phyloP scores from a whole-genome alignment of 179 eudicot species.

The Gypsophila paniculata region DNA sequence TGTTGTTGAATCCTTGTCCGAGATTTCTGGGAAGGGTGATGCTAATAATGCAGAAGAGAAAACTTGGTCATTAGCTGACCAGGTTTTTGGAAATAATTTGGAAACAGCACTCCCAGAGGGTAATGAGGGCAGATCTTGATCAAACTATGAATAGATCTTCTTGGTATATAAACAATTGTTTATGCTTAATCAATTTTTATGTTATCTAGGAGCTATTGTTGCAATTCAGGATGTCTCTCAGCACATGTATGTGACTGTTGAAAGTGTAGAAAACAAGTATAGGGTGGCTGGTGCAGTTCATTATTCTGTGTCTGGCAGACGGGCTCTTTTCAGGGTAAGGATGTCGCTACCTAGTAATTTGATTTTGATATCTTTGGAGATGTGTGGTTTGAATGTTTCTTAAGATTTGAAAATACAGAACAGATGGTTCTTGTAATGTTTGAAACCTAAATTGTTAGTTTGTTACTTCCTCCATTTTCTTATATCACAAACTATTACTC shows the following conservation, averaged over 20 bases:
- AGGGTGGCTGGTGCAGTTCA: conserved; percentile 66
- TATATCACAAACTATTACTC: too few species aligned
- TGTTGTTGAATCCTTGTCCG: conserved; percentile 52
- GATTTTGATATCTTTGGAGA: too few species aligned
- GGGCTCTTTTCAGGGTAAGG: conserved; percentile 86
- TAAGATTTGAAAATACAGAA: background rate
- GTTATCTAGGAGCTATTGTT: conserved; percentile 67
- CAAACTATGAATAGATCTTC: conserved; percentile 12
- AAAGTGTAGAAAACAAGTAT: conserved; percentile 52
- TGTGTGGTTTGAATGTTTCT: background rate
- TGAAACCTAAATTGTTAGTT: too few species aligned
- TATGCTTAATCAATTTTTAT: conserved; percentile 23
- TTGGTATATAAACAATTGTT: conserved; percentile 16
- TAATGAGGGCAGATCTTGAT: conserved; percentile 32
- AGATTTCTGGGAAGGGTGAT: conserved; percentile 36
- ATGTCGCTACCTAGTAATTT: conserved; percentile 12
- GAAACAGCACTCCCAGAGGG: conserved; percentile 71
- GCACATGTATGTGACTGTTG: conserved; percentile 81
- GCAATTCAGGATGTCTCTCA: conserved; percentile 87
- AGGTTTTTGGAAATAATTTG: conserved; percentile 41
- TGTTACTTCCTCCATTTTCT: too few species aligned
- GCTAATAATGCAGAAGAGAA: conserved; percentile 33
- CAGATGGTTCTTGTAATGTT: too few species aligned
- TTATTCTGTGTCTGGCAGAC: conserved; percentile 76
- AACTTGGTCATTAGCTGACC: conserved; percentile 33